Percentiles rank a stretch among this genome's conserved stretches.
phyloP scores from a whole-genome alignment of 495 filamentous ascomycete species.

The Stereocaulon alpinum region DNA sequence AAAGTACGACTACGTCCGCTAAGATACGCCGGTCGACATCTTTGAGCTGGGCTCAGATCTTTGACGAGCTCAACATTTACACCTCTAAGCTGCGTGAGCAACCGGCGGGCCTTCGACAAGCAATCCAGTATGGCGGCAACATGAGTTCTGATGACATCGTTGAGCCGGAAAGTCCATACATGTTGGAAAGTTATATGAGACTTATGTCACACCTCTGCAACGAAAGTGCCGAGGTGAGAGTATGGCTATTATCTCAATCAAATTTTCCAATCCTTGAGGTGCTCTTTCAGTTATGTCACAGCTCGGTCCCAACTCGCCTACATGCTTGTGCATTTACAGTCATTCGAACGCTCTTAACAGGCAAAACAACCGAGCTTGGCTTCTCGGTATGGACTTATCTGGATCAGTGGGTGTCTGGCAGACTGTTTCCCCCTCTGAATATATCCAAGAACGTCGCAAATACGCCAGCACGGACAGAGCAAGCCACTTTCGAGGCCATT shows the following conservation, averaged over 20 bases:
- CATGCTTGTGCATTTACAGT: slow-evolving; percentile 64
- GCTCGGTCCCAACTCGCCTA: slow-evolving; percentile 59
- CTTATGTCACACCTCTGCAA: slow-evolving; percentile 69
- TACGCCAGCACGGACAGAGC: slow-evolving; percentile 38
- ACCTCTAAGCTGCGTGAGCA: slow-evolving; percentile 57
- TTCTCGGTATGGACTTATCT: slow-evolving; percentile 58
- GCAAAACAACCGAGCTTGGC: slow-evolving; percentile 49
- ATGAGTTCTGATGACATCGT: slow-evolving; percentile 56
- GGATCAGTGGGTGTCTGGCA: slow-evolving; percentile 61
- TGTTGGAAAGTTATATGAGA: slow-evolving; percentile 87
- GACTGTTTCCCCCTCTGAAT: slow-evolving; percentile 31
- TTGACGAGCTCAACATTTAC: slow-evolving; percentile 74
- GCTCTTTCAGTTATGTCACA: slow-evolving; percentile 58
- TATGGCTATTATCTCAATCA: slow-evolving; percentile 56
- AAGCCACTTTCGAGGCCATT: slow-evolving; percentile 48
- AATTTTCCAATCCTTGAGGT: slow-evolving; percentile 52
- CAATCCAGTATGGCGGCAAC: slow-evolving; percentile 49
- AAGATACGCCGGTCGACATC: slow-evolving; percentile 70
- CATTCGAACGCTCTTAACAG: slow-evolving; percentile 54
- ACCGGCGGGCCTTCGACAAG: slow-evolving; percentile 42
- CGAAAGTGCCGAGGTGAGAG: slow-evolving; percentile 55
- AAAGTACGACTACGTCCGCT: slow-evolving; percentile 54
- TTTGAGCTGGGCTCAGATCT: slow-evolving; percentile 86
- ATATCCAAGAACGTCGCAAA: slow-evolving; percentile 31
- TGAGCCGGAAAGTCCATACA: slow-evolving; percentile 77